Evolutionary conservation across 805 yeast species (phyloP).

Genomic region (Ogataea methanolica): DNA sequence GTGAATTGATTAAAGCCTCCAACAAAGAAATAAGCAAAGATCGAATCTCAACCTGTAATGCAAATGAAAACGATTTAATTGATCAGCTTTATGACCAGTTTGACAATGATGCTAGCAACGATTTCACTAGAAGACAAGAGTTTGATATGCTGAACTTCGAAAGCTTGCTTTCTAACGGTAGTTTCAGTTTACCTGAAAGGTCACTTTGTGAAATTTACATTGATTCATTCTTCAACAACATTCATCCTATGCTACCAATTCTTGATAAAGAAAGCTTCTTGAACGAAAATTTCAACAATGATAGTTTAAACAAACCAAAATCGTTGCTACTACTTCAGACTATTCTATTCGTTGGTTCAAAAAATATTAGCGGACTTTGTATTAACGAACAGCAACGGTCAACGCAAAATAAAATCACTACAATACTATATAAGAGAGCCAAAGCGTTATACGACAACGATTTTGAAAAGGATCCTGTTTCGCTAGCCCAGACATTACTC

Average conservation of each 20-base stretch:
- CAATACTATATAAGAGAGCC: constrained; percentile 30
- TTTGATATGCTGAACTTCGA: constrained; percentile 44
- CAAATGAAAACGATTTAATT: not conserved
- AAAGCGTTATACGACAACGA: constrained; percentile 8
- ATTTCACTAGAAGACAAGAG: constrained; percentile 3
- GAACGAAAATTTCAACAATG: constrained; percentile 36
- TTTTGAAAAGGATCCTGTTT: constrained; percentile 7
- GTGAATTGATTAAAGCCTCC: not conserved
- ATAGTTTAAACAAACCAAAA: constrained; percentile 52
- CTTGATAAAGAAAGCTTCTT: constrained; percentile 58
- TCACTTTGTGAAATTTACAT: constrained; percentile 56
- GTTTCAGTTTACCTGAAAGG: constrained; percentile 58
- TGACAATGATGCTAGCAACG: not conserved
- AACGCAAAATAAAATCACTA: constrained; percentile 37
- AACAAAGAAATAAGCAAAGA: no score
- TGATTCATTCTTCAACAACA: constrained; percentile 51
- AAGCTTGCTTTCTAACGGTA: constrained; percentile 58
- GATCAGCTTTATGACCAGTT: constrained; percentile 4
- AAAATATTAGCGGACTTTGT: constrained; percentile 50
- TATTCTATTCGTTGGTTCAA: constrained; percentile 59
- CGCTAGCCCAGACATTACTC: constrained; percentile 3
- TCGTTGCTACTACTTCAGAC: constrained; percentile 57
- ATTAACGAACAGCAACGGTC: constrained; percentile 39
- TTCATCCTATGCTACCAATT: constrained; percentile 67
- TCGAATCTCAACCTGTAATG: not conserved